A percentile compares a stretch with the other conserved stretches of the same genome.
phyloP scores from a whole-genome alignment of 2,329 filamentous ascomycete species.

The Ophiostoma novo-ulmi region DNA sequence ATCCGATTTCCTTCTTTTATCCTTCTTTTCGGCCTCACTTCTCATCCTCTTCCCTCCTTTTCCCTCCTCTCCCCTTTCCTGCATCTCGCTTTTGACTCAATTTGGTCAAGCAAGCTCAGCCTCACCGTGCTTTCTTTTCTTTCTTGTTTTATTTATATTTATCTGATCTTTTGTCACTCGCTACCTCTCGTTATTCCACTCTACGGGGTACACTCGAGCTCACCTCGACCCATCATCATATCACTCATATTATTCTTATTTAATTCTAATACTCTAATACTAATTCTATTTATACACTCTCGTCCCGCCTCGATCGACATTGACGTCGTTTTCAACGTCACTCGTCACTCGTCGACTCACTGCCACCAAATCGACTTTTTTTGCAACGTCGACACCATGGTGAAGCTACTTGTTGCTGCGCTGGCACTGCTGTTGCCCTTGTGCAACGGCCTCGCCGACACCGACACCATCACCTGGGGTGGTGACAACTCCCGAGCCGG shows the following conservation, averaged over 20 bases:
- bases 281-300: neutral
- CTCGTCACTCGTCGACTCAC: neutral
- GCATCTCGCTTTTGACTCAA: neutral
- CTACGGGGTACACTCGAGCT: neutral
- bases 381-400: constrained; percentile 10
- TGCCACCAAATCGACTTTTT: neutral
- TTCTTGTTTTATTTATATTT: neutral
- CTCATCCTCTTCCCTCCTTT: neutral
- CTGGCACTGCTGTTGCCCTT: constrained; percentile 35
- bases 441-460: constrained; percentile 38
- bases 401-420: constrained; percentile 19
- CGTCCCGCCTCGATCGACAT: neutral
- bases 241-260: neutral
- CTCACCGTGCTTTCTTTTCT: neutral
- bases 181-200: neutral
- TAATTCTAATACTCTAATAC: constrained; percentile 2
- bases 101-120: neutral
- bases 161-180: neutral
- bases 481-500: constrained; percentile 51
- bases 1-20: neutral
- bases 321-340: neutral
- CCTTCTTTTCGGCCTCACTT: neutral
- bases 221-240: neutral
- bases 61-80: neutral
- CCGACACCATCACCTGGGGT: constrained; percentile 56